Percentiles rank a stretch among this genome's conserved stretches.
phyloP scores from a whole-genome alignment of 2,329 filamentous ascomycete species.

The Hymenoscyphus scutula region DNA sequence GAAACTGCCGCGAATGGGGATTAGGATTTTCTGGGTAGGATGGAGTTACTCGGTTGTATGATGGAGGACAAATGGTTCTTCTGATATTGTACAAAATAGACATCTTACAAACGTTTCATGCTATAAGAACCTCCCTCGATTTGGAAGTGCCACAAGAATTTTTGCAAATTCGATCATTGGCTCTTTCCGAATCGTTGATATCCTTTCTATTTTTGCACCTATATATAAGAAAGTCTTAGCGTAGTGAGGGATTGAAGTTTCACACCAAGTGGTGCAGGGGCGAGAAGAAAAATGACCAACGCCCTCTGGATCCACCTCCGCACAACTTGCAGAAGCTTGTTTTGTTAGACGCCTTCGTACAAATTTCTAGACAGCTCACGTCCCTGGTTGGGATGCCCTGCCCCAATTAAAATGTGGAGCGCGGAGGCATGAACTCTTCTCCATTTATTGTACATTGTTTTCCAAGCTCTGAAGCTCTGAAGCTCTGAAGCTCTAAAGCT shows the following conservation, averaged over 20 bases:
- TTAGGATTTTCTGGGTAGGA: constrained; percentile 1
- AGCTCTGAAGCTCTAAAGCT: not conserved
- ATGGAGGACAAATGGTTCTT: not conserved
- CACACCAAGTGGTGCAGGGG: too few relatives aligned
- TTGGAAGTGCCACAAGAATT: too few relatives aligned
- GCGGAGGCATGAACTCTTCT: not conserved
- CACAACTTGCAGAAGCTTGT: not conserved
- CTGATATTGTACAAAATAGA: not conserved
- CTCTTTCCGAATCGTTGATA: too few relatives aligned
- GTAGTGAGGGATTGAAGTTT: not conserved
- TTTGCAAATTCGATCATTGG: too few relatives aligned
- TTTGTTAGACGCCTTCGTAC: not conserved
- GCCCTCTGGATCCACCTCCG: not conserved
- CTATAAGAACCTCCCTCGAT: too few relatives aligned
- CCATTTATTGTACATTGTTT: not conserved
- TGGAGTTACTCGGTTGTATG: not conserved
- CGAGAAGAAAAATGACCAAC: not conserved
- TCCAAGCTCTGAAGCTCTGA: not conserved
- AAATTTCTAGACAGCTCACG: not conserved
- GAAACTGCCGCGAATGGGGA: constrained; percentile 23
- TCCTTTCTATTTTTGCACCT: too few relatives aligned
- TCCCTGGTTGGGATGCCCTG: not conserved
- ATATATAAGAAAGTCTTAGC: too few relatives aligned
- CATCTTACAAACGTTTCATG: not conserved
- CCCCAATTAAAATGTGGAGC: not conserved